phyloP scores from a whole-genome alignment of 2,329 filamentous ascomycete genomes.

The Drechslerella stenobrocha region DNA sequence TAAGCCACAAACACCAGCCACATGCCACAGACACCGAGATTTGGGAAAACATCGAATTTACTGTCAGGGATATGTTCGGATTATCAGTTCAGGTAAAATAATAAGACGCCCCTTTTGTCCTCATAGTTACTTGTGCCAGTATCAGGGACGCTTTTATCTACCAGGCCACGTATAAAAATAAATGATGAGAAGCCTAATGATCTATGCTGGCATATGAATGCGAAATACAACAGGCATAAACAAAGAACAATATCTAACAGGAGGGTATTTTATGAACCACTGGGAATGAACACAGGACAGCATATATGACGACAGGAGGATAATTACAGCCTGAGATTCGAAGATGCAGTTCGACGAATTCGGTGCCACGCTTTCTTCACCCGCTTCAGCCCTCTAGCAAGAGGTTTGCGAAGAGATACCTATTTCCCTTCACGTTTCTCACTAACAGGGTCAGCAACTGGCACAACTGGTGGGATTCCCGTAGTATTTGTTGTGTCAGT shows the following conservation, averaged over 20 bases:
- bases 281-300: neutral
- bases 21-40: conserved; percentile 6
- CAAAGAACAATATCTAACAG: too few relatives aligned
- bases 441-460: neutral
- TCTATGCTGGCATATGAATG: too few relatives aligned
- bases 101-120: too few relatives aligned
- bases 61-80: neutral
- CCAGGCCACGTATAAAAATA: neutral
- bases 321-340: neutral
- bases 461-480: neutral
- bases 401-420: neutral
- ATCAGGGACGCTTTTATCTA: too few relatives aligned
- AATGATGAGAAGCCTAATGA: conserved; percentile 1
- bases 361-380: neutral
- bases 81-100: too few relatives aligned
- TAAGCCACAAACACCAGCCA: conserved; percentile 44
- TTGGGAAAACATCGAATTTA: too few relatives aligned
- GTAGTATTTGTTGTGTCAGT: too few relatives aligned
- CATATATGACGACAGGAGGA: neutral
- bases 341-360: neutral
- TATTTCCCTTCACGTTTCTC: conserved; percentile 9
- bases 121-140: too few relatives aligned
- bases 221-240: too few relatives aligned
- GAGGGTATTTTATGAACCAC: neutral
- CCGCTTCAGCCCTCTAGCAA: neutral